Conservation (phyloP, 257 asterid genomes). For the Solanum bulbocastanum region DNA sequence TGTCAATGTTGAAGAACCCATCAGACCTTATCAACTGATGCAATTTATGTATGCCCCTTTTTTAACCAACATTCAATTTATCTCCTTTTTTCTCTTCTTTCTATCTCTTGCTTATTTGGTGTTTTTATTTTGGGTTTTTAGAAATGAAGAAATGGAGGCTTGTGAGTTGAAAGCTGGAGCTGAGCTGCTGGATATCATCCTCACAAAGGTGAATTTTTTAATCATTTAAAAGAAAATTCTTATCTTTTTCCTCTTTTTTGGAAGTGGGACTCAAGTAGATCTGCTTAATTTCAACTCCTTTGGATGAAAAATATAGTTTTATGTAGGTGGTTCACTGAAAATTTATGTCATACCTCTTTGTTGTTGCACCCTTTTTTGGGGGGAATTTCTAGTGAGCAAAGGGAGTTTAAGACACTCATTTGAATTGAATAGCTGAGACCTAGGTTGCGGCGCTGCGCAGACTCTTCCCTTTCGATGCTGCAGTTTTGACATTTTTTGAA, state of each 20-base stretch:
- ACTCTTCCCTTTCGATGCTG: not conserved
- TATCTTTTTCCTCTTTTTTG: not conserved
- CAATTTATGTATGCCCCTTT: conserved; percentile 13
- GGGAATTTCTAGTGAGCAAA: not conserved
- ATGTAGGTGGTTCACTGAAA: not conserved
- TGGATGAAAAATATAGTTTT: not conserved
- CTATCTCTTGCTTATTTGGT: not conserved
- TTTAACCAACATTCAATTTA: not conserved
- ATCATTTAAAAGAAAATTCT: not conserved
- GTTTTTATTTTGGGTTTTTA: not conserved
- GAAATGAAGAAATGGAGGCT: conserved; percentile 34
- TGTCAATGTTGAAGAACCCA: conserved; percentile 5
- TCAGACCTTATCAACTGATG: conserved; percentile 8
- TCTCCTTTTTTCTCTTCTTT: not conserved
- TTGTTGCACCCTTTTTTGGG: not conserved
- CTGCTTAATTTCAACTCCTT: not conserved
- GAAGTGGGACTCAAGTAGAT: not conserved
- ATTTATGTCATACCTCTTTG: not conserved
- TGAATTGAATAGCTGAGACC: not conserved
- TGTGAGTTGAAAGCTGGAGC: conserved; percentile 35
- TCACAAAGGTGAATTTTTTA: conserved; percentile 29
- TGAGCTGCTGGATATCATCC: conserved; percentile 47
- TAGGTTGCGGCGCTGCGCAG: not conserved
- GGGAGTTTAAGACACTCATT: not conserved
- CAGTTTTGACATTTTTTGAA: not conserved